phyloP scores from a whole-genome alignment of 139 green algal species.

The Nannochloris sp. region DNA sequence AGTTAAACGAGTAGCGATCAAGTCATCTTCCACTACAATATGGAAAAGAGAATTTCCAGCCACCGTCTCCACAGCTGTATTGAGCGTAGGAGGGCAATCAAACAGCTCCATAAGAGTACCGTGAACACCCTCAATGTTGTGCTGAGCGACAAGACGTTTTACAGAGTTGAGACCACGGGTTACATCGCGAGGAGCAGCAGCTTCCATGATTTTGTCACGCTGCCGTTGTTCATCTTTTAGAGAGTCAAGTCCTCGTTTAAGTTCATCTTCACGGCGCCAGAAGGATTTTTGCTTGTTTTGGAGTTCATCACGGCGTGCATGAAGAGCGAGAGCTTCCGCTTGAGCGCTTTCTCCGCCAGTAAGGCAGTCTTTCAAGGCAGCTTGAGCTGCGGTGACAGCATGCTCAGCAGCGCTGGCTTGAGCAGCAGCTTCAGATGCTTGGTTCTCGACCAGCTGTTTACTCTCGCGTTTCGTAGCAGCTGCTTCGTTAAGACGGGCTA shows the following conservation, averaged over 20 bases:
- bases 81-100: conserved; percentile 47
- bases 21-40: conserved; percentile 75
- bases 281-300: conserved; percentile 47
- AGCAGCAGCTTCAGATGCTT: conserved; percentile 10
- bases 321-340: conserved; percentile 6
- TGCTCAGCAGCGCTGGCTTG: not conserved
- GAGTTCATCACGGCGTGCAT: conserved; percentile 10
- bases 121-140: conserved; percentile 75
- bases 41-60: conserved; percentile 56
- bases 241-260: conserved; percentile 6
- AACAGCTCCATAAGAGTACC: conserved; percentile 91
- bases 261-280: conserved; percentile 38
- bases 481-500: conserved; percentile 27
- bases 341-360: conserved; percentile 9
- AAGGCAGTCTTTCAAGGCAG: not conserved
- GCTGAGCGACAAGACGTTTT: conserved; percentile 45
- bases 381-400: conserved; percentile 16
- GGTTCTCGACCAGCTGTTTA: not conserved
- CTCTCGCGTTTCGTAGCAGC: conserved; percentile 10
- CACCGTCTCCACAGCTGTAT: conserved; percentile 82
- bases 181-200: conserved; percentile 57
- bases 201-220: conserved; percentile 24
- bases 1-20: conserved; percentile 63
- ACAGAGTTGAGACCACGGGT: conserved; percentile 47
- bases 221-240: conserved; percentile 10